Percentiles rank a stretch among this genome's conserved stretches.
Evolutionary conservation across 2,329 filamentous ascomycete species (phyloP).

Genomic region (Aspergillaceae sp.): DNA sequence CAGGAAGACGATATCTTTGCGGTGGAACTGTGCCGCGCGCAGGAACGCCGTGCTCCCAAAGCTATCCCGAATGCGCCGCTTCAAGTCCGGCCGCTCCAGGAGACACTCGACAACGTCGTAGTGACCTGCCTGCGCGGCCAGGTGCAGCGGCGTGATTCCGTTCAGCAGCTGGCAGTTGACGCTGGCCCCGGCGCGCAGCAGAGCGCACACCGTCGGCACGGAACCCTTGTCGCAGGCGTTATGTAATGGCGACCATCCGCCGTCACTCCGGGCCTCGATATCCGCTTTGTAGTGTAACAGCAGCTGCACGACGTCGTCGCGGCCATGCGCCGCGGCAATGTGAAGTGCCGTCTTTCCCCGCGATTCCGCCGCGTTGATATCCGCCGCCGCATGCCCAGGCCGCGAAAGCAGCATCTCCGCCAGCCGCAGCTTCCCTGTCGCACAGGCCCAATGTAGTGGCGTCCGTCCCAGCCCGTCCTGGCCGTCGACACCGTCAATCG

Average conservation of each 20-base stretch:
- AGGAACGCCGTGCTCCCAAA: slow-evolving; percentile 35
- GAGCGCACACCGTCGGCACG: slow-evolving; percentile 36
- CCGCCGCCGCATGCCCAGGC: slow-evolving; percentile 23
- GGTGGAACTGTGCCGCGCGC: slow-evolving; percentile 32
- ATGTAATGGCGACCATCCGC: slow-evolving; percentile 47
- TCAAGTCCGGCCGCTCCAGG: slow-evolving; percentile 24
- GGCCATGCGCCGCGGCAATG: slow-evolving; percentile 40
- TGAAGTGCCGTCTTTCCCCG: slow-evolving; percentile 42
- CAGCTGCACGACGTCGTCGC: slow-evolving; percentile 29
- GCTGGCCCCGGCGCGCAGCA: slow-evolving; percentile 31
- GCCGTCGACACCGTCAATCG: slow-evolving; percentile 32
- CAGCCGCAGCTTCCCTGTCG: slow-evolving; percentile 46
- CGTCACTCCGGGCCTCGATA: slow-evolving; percentile 41
- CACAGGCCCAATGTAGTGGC: slow-evolving; percentile 51
- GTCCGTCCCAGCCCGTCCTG: slow-evolving; percentile 43
- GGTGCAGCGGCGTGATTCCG: slow-evolving; percentile 32
- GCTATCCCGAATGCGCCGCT: slow-evolving; percentile 26
- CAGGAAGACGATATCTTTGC: slow-evolving; percentile 28
- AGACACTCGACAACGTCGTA: slow-evolving; percentile 28
- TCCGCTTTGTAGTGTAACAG: slow-evolving; percentile 39
- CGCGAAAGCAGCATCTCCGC: slow-evolving; percentile 40
- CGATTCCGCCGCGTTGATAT: slow-evolving; percentile 36
- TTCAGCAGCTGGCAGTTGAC: slow-evolving; percentile 32
- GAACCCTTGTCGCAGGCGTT: slow-evolving; percentile 46
- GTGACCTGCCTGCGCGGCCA: slow-evolving; percentile 34